Conservation (phyloP, 2,329 filamentous ascomycete genomes). For the Hymenotorrendiella dingleyae region DNA sequence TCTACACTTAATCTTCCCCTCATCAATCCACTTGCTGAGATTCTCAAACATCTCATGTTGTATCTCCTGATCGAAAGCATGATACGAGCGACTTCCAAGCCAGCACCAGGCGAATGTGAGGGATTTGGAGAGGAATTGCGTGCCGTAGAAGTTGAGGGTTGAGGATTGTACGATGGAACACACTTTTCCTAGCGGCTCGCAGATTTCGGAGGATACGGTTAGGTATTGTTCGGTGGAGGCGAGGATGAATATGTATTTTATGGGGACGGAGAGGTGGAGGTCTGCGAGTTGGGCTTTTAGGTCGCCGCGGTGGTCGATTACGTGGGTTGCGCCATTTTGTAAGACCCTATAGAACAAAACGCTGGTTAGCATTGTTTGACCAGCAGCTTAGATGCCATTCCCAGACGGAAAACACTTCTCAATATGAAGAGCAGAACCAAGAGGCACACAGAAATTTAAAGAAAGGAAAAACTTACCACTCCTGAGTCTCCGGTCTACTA, state of each 20-base stretch:
- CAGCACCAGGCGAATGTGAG: slow-evolving; percentile 38
- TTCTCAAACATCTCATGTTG: slow-evolving; percentile 36
- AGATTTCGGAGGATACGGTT: slow-evolving; percentile 32
- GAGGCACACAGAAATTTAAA: too few species aligned
- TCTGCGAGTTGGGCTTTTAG: slow-evolving; percentile 34
- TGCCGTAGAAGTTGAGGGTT: slow-evolving; percentile 39
- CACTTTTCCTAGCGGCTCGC: slow-evolving; percentile 39
- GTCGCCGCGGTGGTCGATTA: slow-evolving; percentile 37
- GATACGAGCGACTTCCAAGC: slow-evolving; percentile 36
- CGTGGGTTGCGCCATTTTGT: slow-evolving; percentile 38
- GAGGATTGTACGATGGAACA: slow-evolving; percentile 41
- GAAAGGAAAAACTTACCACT: too few species aligned
- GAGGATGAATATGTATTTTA: slow-evolving; percentile 36
- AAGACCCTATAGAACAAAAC: too few species aligned
- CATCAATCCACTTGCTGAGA: slow-evolving; percentile 31
- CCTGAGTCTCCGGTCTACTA: slow-evolving; percentile 35
- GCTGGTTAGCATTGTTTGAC: too few species aligned
- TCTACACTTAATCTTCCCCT: slow-evolving; percentile 34
- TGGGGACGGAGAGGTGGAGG: slow-evolving; percentile 32
- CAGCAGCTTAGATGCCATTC: too few species aligned
- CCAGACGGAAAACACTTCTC: too few species aligned
- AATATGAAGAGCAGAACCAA: too few species aligned
- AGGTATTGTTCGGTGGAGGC: slow-evolving; percentile 38
- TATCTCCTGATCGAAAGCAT: slow-evolving; percentile 34
- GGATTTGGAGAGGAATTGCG: slow-evolving; percentile 41